phyloP scores from a whole-genome alignment of 2,329 filamentous ascomycete genomes.

The Calonectria pteridis region DNA sequence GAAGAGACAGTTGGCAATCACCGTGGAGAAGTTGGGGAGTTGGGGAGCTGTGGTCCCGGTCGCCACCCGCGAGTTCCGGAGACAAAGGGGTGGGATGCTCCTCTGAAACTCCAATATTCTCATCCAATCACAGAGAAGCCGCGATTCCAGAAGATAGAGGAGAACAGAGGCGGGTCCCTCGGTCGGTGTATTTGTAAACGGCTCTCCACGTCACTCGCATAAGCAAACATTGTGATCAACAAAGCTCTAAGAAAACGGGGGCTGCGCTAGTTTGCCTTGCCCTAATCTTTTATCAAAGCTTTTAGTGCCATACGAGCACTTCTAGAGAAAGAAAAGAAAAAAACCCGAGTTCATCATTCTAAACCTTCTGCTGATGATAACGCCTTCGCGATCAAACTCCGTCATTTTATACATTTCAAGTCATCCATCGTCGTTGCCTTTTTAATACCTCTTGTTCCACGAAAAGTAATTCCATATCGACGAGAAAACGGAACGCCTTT shows the following conservation, averaged over 20 bases:
- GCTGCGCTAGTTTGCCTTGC: not conserved
- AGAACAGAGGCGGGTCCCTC: not conserved
- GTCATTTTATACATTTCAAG: slow-evolving; percentile 1
- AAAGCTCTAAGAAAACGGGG: not conserved
- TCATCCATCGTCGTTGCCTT: not conserved
- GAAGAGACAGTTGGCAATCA: not conserved
- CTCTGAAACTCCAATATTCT: not conserved
- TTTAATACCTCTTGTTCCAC: not conserved
- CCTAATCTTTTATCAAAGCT: not conserved
- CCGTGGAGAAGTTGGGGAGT: slow-evolving; percentile 10
- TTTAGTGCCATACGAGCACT: not conserved
- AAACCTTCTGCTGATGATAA: not conserved
- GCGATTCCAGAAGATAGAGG: not conserved
- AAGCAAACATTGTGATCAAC: not conserved
- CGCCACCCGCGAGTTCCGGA: slow-evolving; percentile 2
- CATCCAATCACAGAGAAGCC: not conserved
- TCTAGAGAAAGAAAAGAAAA: not conserved
- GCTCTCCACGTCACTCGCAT: not conserved
- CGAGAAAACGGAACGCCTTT: not conserved
- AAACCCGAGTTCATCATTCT: not conserved
- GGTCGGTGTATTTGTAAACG: not conserved
- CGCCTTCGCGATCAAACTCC: slow-evolving; percentile 6
- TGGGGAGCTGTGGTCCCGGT: not conserved
- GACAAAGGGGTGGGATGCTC: not conserved
- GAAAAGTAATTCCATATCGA: slow-evolving; percentile 9